Percentiles rank a stretch among this genome's conserved stretches.
Evolutionary conservation across 768 basidiomycete species (phyloP).

Genomic region (Mycena filopes): DNA sequence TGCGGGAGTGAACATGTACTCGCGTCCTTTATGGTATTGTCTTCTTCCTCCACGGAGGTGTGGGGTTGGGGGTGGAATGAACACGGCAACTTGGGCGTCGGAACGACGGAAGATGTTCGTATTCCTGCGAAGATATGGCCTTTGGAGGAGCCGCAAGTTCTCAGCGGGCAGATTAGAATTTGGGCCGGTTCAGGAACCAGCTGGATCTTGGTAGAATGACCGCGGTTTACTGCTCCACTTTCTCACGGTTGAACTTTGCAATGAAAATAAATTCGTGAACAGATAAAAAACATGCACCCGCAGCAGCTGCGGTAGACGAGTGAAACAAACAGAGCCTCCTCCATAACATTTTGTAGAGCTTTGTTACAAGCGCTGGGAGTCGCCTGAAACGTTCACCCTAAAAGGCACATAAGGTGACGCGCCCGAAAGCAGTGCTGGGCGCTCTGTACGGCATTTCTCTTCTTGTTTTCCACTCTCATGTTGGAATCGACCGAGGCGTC

Average conservation of each 20-base stretch:
- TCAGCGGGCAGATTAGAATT: constrained; percentile 16
- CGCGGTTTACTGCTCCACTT: too few species aligned
- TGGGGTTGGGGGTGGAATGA: constrained; percentile 99
- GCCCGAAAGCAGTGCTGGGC: too few species aligned
- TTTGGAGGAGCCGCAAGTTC: constrained; percentile 15
- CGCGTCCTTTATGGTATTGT: constrained; percentile 39
- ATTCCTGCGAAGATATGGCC: constrained; percentile 68
- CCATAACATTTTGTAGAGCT: too few species aligned
- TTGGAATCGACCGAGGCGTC: constrained; percentile 9
- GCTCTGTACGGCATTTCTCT: too few species aligned
- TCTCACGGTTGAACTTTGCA: too few species aligned
- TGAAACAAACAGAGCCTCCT: too few species aligned
- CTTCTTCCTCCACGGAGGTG: constrained; percentile 50
- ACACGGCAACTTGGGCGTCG: constrained; percentile 90
- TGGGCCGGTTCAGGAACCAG: constrained; percentile 39
- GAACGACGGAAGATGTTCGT: constrained; percentile 63
- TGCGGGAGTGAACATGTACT: constrained; percentile 93
- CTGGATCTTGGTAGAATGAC: constrained; percentile 20
- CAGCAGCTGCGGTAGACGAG: too few species aligned
- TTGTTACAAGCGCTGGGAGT: too few species aligned
- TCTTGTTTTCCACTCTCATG: constrained; percentile 14
- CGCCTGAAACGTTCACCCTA: too few species aligned
- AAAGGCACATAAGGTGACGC: too few species aligned
- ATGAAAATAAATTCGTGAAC: too few species aligned
- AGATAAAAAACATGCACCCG: too few species aligned